phyloP scores from a whole-genome alignment of 2,329 filamentous ascomycete species.

The Aspergillus viridinutans region DNA sequence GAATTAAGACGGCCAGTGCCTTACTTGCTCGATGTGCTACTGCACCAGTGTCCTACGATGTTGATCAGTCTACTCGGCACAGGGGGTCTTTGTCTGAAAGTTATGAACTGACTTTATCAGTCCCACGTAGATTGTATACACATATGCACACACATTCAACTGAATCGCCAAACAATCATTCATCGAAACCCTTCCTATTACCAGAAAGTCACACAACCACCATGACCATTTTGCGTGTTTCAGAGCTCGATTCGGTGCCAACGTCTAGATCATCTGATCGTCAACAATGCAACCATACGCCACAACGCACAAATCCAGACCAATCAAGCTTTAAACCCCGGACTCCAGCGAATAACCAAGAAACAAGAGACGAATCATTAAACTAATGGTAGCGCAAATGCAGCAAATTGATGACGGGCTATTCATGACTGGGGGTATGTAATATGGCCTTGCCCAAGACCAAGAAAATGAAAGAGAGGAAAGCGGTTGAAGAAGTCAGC shows the following conservation, averaged over 20 bases:
- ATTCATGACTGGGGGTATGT: constrained; percentile 11
- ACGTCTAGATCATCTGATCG: constrained; percentile 18
- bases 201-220: constrained; percentile 1
- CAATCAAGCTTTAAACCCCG: constrained; percentile 18
- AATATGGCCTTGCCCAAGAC: constrained; percentile 12
- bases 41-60: not conserved
- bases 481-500: not conserved
- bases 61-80: not conserved
- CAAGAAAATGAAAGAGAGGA: constrained; percentile 6
- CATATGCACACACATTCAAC: constrained; percentile 11
- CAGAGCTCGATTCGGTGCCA: constrained; percentile 14
- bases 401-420: constrained; percentile 17
- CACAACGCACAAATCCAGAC: constrained; percentile 21
- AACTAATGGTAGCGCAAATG: constrained; percentile 20
- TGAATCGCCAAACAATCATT: constrained; percentile 6
- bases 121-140: constrained; percentile 21
- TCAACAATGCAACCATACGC: constrained; percentile 24
- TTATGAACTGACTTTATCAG: constrained; percentile 21
- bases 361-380: constrained; percentile 7
- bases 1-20: not conserved
- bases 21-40: not conserved
- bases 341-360: constrained; percentile 15
- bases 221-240: constrained; percentile 4
- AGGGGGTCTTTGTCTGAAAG: not conserved
- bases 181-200: not conserved